Evolutionary conservation across 1,284 basidiomycete genomes (phyloP).

Genomic region (Irpex sp.): DNA sequence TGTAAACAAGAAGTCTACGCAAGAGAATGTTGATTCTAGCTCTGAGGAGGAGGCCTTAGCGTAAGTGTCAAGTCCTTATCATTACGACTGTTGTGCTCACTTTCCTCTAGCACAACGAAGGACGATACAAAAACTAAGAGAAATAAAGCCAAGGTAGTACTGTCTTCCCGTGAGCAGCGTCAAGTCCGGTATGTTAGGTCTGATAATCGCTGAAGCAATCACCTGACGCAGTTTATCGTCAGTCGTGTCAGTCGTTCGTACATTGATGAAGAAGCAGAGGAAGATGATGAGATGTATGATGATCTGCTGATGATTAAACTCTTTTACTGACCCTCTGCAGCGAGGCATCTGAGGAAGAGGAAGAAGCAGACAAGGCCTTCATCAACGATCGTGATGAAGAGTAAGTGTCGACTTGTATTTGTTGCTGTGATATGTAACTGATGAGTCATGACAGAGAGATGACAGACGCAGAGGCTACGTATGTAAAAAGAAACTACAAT

Average conservation of each 20-base stretch:
- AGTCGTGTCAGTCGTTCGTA: background rate
- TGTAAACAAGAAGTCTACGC: too few species aligned
- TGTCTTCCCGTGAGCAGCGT: too few species aligned
- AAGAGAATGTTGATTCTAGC: background rate
- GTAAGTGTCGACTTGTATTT: background rate
- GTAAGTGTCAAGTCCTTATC: background rate
- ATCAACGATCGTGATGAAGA: background rate
- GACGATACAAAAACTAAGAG: too few species aligned
- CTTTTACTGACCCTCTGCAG: background rate
- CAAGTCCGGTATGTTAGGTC: too few species aligned
- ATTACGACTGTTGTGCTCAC: too few species aligned
- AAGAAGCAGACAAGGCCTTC: background rate
- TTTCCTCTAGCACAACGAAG: too few species aligned
- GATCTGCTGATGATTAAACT: background rate
- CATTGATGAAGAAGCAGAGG: background rate
- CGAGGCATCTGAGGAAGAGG: background rate
- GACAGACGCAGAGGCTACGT: too few species aligned
- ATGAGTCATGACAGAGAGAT: too few species aligned
- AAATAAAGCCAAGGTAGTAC: too few species aligned
- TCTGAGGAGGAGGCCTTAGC: background rate
- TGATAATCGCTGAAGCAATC: too few species aligned
- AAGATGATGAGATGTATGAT: background rate
- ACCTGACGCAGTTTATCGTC: background rate
- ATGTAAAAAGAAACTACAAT: too few species aligned
- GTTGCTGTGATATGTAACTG: background rate